Conservation (phyloP, 139 green algal genomes). For the Asterochloris sp. region DNA sequence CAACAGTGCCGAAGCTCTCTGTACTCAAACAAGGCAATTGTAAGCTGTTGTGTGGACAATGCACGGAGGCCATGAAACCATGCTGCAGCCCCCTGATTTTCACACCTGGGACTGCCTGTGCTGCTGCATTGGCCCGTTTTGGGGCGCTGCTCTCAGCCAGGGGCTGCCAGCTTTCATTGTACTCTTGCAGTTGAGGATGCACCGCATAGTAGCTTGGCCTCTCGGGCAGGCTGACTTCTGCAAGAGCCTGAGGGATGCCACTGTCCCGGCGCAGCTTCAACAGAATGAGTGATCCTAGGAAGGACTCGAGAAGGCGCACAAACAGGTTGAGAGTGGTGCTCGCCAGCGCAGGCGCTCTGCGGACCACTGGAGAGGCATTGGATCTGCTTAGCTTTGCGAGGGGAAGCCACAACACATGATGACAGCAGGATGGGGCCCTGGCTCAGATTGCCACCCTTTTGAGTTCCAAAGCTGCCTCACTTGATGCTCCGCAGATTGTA, state of each 20-base stretch:
- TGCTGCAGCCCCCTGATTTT: neutral
- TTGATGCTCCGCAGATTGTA: no score
- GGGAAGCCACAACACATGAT: no score
- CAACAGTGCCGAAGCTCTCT: no score
- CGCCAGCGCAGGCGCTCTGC: constrained; percentile 10
- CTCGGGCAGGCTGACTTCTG: neutral
- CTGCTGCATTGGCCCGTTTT: neutral
- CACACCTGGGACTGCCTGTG: neutral
- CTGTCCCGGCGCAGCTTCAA: constrained; percentile 23
- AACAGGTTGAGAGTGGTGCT: constrained; percentile 18
- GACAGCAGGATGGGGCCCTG: no score
- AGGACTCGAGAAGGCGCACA: constrained; percentile 19
- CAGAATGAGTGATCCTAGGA: constrained; percentile 10
- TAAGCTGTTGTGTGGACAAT: neutral
- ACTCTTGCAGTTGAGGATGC: neutral
- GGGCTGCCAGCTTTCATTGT: no score
- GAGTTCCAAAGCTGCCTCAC: no score
- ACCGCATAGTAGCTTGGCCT: neutral
- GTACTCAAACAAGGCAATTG: neutral
- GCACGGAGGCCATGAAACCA: no score
- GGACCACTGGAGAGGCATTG: neutral
- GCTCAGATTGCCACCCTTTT: no score
- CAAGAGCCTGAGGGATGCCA: constrained; percentile 24
- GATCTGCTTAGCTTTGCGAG: no score
- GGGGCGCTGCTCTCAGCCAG: neutral